Percentiles rank a stretch among this genome's conserved stretches.
phyloP scores from a whole-genome alignment of 2,329 filamentous ascomycete genomes.

The Tolypocladium inflatum region DNA sequence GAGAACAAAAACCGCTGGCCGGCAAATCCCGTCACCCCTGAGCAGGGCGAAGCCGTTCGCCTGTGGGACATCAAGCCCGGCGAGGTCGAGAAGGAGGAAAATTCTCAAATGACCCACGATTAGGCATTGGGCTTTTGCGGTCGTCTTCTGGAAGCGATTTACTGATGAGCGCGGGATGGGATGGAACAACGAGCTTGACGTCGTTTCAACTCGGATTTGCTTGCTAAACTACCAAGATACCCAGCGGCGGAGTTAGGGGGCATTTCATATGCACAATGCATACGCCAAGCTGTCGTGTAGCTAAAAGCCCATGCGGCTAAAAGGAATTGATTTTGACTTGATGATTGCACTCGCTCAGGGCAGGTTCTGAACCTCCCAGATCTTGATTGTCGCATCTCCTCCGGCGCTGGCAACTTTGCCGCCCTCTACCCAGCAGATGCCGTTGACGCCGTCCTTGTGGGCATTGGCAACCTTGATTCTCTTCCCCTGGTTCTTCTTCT shows the following conservation, averaged over 20 bases:
- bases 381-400: conserved; percentile 82
- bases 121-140: conserved; percentile 17
- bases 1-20: conserved; percentile 25
- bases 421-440: conserved; percentile 68
- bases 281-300: neutral
- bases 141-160: conserved; percentile 1
- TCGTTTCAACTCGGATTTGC: neutral
- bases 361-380: conserved; percentile 51
- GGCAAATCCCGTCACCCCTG: conserved; percentile 13
- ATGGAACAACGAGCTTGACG: neutral
- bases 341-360: conserved; percentile 11
- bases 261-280: neutral
- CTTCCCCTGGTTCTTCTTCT: conserved; percentile 68
- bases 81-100: conserved; percentile 25
- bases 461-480: conserved; percentile 78
- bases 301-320: neutral
- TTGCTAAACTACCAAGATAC: conserved; percentile 1
- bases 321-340: no score
- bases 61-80: conserved; percentile 24
- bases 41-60: conserved; percentile 10
- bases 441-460: conserved; percentile 92
- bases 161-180: neutral
- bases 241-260: neutral
- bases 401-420: conserved; percentile 70
- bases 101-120: conserved; percentile 27